phyloP scores from a whole-genome alignment of 208 protist genomes.

The Acanthamoeba castellanii region DNA sequence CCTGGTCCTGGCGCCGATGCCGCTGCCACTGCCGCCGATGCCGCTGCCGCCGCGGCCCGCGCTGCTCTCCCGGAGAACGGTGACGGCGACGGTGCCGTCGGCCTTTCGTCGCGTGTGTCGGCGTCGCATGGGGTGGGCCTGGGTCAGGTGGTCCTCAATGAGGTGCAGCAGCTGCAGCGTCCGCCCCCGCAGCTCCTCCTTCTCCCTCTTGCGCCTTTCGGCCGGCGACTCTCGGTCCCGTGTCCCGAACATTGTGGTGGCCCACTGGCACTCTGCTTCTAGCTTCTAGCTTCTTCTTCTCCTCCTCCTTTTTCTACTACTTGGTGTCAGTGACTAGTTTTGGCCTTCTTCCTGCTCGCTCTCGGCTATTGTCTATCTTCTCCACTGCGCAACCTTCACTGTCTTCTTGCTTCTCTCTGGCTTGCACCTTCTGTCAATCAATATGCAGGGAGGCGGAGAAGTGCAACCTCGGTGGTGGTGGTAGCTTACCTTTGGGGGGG shows the following conservation, averaged over 20 bases:
- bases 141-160: neutral
- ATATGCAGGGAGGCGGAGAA: no score
- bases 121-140: neutral
- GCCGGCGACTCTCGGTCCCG: constrained; percentile 36
- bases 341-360: neutral
- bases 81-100: neutral
- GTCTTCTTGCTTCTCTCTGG: no score
- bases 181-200: neutral
- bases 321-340: neutral
- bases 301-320: no score
- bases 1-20: neutral
- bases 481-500: neutral
- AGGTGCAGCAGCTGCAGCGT: neutral
- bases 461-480: no score
- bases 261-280: neutral
- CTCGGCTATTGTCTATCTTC: neutral
- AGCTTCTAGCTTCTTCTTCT: neutral
- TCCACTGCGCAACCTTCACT: neutral
- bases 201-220: neutral
- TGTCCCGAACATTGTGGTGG: neutral
- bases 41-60: neutral
- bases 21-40: neutral
- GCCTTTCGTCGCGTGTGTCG: neutral
- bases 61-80: neutral
- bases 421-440: no score